A percentile compares a stretch with the other conserved stretches of the same genome.
Evolutionary conservation across 2,329 filamentous ascomycete genomes (phyloP).

Genomic region (Byssothecium circinans): DNA sequence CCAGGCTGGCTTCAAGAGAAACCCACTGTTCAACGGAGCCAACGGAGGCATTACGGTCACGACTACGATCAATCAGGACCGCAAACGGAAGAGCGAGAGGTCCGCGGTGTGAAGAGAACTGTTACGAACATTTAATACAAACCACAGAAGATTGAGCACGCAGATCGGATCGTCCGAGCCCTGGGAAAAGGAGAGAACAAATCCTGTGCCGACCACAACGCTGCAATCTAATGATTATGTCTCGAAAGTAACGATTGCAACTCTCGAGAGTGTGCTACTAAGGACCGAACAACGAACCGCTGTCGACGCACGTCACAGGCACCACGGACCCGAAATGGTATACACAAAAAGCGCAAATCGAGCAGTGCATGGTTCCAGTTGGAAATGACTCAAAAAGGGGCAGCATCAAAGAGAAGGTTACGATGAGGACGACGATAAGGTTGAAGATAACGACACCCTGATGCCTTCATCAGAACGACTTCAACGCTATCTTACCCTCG

Average conservation of each 20-base stretch:
- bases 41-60: conserved; percentile 10
- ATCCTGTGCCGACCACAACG: neutral
- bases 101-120: neutral
- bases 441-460: too few relatives aligned
- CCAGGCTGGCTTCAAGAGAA: conserved; percentile 16
- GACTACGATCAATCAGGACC: conserved; percentile 8
- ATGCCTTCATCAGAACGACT: neutral
- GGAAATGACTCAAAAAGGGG: too few relatives aligned
- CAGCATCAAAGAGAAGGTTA: too few relatives aligned
- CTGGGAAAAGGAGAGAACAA: neutral
- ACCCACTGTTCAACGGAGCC: neutral
- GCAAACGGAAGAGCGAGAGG: neutral
- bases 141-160: neutral
- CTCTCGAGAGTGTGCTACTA: too few relatives aligned
- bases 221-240: neutral
- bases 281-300: too few relatives aligned
- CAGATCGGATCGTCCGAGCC: neutral
- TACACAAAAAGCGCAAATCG: too few relatives aligned
- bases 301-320: too few relatives aligned
- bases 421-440: too few relatives aligned
- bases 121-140: neutral
- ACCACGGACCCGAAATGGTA: too few relatives aligned
- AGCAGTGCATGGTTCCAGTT: too few relatives aligned
- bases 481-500: neutral
- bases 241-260: too few relatives aligned